Evolutionary conservation across 352 stramenopile species (phyloP), one percentile per base, ranked within the genome.

Genomic region (Phytophthora tubulina): DNA sequence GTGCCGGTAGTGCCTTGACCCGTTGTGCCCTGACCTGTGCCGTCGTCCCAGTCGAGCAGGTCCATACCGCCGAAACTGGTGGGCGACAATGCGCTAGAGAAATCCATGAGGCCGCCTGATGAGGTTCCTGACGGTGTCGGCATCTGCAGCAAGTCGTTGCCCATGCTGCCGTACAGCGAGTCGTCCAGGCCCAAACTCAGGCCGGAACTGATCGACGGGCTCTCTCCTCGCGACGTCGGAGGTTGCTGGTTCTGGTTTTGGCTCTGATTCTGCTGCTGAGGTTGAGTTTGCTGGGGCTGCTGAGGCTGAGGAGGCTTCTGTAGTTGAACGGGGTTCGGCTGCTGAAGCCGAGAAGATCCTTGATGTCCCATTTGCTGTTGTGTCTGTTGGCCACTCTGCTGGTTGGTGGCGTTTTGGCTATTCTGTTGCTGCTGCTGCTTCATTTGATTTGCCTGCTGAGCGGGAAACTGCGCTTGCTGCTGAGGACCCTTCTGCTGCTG

Each of bases 11-110:
- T 64, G 31, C 36, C 48, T 46, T 64, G 55, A 35, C 56, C 70
- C 6, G 55, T 70, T 21, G 60, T 63, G 27, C 70, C 67, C 30
- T 72, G 70, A 31, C 63, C 54, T 35, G 52, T 54, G 8, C 68
- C 62, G 31, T 78, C 70, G 32, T 76, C 75, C 46, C 78, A 76
- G 41, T 76, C 77, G 54, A 92, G 59, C 31, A 80, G 67, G 54
- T 93, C 87, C 69, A 88, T 91, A 21, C 76, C 78, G 4, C 70
- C 80, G 41, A 92, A 90, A 38, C 70, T 87, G 0, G 83, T 89
- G n/a, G 85, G 85, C 9, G 81, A 91, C 52, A 91, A 68, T n/a
- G 88, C 78, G 61, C 69, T 90, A 21, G 79, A 79, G 63, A 93
- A 93, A 48, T 81, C 81, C 80, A 93, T 90, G 54, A 88, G 86